Percentiles rank a stretch among this genome's conserved stretches.
phyloP scores from a whole-genome alignment of 768 basidiomycete species.

The Infundibulicybe gibba region DNA sequence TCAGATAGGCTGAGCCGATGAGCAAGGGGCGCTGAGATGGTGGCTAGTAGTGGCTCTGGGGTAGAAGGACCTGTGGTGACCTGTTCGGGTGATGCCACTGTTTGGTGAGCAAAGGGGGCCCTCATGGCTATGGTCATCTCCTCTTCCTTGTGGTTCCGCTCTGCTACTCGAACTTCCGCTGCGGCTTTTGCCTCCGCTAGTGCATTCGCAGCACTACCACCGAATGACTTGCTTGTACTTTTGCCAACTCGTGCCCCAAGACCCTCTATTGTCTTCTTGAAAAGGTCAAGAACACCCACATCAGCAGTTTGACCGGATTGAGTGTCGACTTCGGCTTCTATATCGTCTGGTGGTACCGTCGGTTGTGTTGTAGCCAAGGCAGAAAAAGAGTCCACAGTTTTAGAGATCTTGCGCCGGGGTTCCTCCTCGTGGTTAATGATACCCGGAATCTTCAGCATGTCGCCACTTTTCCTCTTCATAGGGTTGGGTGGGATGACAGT shows the following conservation, averaged over 20 bases:
- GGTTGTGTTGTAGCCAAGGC: constrained; percentile 8
- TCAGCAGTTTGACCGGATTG: neutral
- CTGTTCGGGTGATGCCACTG: neutral
- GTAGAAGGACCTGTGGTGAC: no score
- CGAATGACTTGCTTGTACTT: constrained; percentile 59
- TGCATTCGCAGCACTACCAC: constrained; percentile 48
- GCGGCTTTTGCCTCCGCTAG: constrained; percentile 66
- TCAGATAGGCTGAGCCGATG: constrained; percentile 59
- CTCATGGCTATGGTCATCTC: constrained; percentile 22
- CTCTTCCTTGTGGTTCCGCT: constrained; percentile 52
- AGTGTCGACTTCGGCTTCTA: neutral
- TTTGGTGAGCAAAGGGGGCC: constrained; percentile 8
- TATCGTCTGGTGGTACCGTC: neutral
- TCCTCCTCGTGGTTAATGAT: constrained; percentile 28
- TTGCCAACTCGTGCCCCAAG: constrained; percentile 57
- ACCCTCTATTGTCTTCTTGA: constrained; percentile 72
- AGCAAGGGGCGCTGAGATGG: constrained; percentile 5
- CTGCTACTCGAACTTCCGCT: constrained; percentile 67
- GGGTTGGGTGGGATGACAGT: constrained; percentile 10
- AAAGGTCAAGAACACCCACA: constrained; percentile 55
- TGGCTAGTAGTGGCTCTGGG: no score
- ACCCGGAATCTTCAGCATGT: constrained; percentile 24
- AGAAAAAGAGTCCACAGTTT: constrained; percentile 33
- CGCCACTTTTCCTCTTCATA: constrained; percentile 68
- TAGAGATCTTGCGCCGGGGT: constrained; percentile 46